These are phyloP conservation scores for Serendipita sp. DNA, from an alignment of 768 basidiomycete species.

Conservation along the genomic window DNA sequence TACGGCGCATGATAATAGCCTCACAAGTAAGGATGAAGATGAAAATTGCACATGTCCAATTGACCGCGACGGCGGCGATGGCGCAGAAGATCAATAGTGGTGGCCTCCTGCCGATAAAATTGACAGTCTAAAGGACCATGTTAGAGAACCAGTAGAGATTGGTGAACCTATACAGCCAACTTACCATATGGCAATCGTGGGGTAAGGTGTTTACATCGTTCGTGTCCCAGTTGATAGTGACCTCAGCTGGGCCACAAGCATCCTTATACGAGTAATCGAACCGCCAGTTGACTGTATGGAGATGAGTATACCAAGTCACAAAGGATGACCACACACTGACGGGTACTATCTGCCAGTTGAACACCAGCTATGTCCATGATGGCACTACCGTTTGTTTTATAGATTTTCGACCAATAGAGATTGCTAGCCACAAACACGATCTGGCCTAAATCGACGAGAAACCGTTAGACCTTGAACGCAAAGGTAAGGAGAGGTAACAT, in stretches of 20 bases:
- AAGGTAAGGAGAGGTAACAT: background rate
- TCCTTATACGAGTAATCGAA: background rate
- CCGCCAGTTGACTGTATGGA: background rate
- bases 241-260: too few relatives aligned
- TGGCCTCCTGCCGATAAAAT: background rate
- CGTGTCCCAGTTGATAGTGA: background rate
- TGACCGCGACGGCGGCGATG: background rate
- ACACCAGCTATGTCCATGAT: background rate
- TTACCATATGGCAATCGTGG: background rate
- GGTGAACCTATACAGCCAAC: background rate
- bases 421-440: background rate
- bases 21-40: slow-evolving; percentile 5
- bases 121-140: background rate
- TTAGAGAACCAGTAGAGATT: background rate
- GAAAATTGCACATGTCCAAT: background rate
- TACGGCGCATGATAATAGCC: background rate
- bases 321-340: background rate
- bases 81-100: background rate
- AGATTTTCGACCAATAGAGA: background rate
- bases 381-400: background rate
- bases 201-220: too few relatives aligned
- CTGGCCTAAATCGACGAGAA: background rate
- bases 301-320: background rate
- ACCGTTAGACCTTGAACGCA: background rate
- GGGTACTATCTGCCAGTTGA: background rate